These are phyloP conservation scores for Colletotrichum sansevieriae DNA, from an alignment of 2,329 filamentous ascomycete species.

Conservation along the genomic window DNA sequence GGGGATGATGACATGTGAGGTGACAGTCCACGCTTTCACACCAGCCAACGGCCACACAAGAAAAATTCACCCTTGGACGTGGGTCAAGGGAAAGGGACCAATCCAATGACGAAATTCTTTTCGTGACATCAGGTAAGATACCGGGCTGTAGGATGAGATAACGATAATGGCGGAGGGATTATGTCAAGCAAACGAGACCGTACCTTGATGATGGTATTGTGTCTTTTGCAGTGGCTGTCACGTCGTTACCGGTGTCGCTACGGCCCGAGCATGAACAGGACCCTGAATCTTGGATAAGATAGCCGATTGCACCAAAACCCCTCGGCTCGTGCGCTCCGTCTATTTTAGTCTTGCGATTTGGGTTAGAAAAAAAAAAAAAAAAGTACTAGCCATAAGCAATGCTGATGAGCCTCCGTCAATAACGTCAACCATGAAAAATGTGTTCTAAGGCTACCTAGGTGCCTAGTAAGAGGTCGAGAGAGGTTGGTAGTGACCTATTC, in stretches of 20 bases:
- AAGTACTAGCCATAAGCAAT: background rate
- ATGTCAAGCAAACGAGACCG: no score
- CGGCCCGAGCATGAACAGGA: constrained; percentile 32
- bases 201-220: background rate
- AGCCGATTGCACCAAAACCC: constrained; percentile 3
- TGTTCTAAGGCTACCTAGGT: background rate
- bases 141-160: constrained; percentile 3
- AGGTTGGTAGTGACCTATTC: constrained; percentile 16
- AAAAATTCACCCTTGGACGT: background rate
- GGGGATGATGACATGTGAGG: constrained; percentile 41
- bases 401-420: background rate
- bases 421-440: background rate
- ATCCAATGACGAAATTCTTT: background rate
- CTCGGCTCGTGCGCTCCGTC: constrained; percentile 4
- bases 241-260: constrained; percentile 17
- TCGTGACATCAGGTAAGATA: background rate
- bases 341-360: background rate
- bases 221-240: constrained; percentile 4
- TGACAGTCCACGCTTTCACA: constrained; percentile 35
- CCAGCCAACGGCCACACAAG: constrained; percentile 27
- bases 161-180: no score
- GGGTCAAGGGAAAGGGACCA: constrained; percentile 4
- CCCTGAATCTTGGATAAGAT: constrained; percentile 22
- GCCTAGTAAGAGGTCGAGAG: background rate
- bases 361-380: background rate